Evolutionary conservation across 1,139 yeast species (phyloP).

Genomic region (Pichiaceae sp.): DNA sequence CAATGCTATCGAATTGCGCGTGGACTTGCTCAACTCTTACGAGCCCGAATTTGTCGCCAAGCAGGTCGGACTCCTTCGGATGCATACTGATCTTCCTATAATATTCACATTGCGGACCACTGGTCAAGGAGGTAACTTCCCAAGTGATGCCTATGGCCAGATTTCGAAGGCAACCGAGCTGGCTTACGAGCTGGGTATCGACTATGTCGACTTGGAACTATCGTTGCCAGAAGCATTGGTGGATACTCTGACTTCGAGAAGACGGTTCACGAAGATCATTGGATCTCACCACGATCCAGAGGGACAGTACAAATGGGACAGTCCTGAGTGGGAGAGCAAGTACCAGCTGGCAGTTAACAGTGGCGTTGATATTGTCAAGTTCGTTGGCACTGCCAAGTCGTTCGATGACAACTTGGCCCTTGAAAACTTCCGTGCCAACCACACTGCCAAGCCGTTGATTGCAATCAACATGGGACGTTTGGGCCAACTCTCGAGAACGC

Average conservation of each 20-base stretch:
- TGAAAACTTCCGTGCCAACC: conserved; percentile 55
- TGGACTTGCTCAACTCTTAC: conserved; percentile 55
- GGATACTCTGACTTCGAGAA: conserved; percentile 35
- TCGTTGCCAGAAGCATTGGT: conserved; percentile 35
- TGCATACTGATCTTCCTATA: conserved; percentile 61
- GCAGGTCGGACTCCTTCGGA: conserved; percentile 66
- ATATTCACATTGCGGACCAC: conserved; percentile 72
- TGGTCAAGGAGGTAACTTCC: conserved; percentile 78
- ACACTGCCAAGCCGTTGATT: conserved; percentile 56
- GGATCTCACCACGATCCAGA: conserved; percentile 74
- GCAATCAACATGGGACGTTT: conserved; percentile 73
- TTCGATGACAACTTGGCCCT: conserved; percentile 63
- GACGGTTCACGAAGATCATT: conserved; percentile 60
- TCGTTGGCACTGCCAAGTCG: conserved; percentile 67
- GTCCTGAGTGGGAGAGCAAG: conserved; percentile 65
- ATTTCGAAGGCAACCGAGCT: conserved; percentile 46
- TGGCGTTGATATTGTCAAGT: conserved; percentile 70
- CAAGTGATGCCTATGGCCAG: conserved; percentile 40
- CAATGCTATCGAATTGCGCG: conserved; percentile 76
- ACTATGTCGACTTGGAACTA: conserved; percentile 42
- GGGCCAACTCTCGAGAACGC: conserved; percentile 75
- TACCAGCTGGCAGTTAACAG: conserved; percentile 59
- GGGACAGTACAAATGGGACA: conserved; percentile 57
- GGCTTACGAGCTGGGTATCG: conserved; percentile 59
- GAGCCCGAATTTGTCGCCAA: conserved; percentile 53